These are phyloP conservation scores for Babesia sp. DNA, from an alignment of 169 alveolate species.

Conservation along the genomic window DNA sequence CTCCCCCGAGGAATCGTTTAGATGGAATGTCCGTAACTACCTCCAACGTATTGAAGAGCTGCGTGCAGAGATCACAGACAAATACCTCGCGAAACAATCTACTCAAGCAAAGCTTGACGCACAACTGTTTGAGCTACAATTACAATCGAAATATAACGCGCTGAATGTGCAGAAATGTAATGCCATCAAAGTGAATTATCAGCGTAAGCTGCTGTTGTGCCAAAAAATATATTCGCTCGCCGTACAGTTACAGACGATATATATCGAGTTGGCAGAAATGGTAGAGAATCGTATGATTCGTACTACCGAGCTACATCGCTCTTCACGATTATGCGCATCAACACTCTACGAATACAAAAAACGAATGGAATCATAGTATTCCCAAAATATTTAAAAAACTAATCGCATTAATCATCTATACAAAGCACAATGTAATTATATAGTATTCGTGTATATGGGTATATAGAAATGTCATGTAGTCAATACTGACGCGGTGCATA, in stretches of 20 bases:
- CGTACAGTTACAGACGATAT: constrained; percentile 45
- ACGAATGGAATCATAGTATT: too few species aligned
- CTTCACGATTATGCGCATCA: constrained; percentile 33
- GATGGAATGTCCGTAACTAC: constrained; percentile 13
- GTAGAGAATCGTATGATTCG: constrained; percentile 39
- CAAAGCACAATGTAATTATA: too few species aligned
- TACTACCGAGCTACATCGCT: constrained; percentile 27
- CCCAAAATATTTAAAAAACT: too few species aligned
- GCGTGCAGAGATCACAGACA: constrained; percentile 41
- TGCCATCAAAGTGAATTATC: constrained; percentile 45
- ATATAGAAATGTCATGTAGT: too few species aligned
- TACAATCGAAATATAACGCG: constrained; percentile 37
- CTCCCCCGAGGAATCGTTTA: constrained; percentile 21
- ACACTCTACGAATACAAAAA: constrained; percentile 49
- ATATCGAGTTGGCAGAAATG: constrained; percentile 40
- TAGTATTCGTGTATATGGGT: too few species aligned
- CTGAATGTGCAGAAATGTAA: constrained; percentile 25
- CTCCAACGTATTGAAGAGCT: constrained; percentile 22
- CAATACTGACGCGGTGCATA: too few species aligned
- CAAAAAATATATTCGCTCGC: constrained; percentile 55
- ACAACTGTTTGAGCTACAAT: constrained; percentile 30
- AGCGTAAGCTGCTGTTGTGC: constrained; percentile 51
- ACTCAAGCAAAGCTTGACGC: constrained; percentile 46
- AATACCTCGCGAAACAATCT: constrained; percentile 59
- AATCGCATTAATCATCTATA: too few species aligned